phyloP scores from a whole-genome alignment of 306 rosid genomes.

The Canavalia gladiata region DNA sequence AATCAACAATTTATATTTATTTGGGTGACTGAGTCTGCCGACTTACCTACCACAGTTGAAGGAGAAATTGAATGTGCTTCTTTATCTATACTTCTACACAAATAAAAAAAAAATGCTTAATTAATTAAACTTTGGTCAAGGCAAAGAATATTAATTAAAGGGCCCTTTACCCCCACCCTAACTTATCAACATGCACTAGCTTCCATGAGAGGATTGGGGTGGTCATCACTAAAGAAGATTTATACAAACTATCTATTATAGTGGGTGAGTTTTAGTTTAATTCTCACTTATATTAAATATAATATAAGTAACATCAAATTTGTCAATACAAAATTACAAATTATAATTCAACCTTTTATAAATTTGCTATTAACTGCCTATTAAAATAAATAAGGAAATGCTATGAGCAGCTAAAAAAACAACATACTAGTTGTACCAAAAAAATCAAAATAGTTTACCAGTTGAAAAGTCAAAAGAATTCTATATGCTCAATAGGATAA shows the following conservation, averaged over 20 bases:
- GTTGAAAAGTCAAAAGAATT: no score
- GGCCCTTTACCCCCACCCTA: background rate
- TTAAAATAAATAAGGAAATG: no score
- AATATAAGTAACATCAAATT: background rate
- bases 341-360: background rate
- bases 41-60: conserved; percentile 43
- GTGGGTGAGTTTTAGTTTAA: background rate
- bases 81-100: background rate
- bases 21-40: conserved; percentile 43
- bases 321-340: background rate
- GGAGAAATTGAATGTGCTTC: conserved; percentile 33
- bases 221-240: background rate
- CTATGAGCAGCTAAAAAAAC: no score
- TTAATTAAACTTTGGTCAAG: background rate
- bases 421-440: no score
- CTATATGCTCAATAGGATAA: no score
- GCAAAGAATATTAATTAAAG: background rate
- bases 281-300: background rate
- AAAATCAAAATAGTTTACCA: no score
- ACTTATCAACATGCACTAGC: background rate
- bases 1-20: no score
- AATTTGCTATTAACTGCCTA: no score
- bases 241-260: background rate
- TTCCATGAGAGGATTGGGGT: background rate
- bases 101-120: background rate